Evolutionary conservation across 805 yeast genomes (phyloP).

Genomic region (Kuraishia borneana): DNA sequence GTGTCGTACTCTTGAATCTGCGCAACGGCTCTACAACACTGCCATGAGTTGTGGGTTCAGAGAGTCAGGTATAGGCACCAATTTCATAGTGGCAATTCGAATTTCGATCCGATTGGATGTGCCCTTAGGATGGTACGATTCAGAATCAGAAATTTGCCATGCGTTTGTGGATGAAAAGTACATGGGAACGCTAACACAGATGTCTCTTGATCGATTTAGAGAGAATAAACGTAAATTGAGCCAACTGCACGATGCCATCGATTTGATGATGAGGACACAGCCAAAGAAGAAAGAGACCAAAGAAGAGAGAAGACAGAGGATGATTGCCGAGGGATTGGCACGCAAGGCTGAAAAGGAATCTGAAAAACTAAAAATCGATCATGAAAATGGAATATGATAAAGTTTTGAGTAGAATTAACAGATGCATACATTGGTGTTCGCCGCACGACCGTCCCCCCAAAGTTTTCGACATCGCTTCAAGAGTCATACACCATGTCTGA

Average conservation of each 20-base stretch:
- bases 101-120: slow-evolving; percentile 64
- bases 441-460: no score
- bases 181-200: slow-evolving; percentile 34
- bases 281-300: slow-evolving; percentile 29
- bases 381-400: no score
- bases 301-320: slow-evolving; percentile 45
- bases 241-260: slow-evolving; percentile 32
- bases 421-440: no score
- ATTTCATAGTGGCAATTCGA: slow-evolving; percentile 68
- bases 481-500: slow-evolving; percentile 23
- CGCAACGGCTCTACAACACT: slow-evolving; percentile 48
- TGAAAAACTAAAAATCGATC: no score
- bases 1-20: slow-evolving; percentile 50
- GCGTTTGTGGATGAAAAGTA: slow-evolving; percentile 42
- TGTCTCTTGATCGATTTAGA: slow-evolving; percentile 51
- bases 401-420: no score
- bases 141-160: slow-evolving; percentile 16
- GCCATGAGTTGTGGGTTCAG: slow-evolving; percentile 84
- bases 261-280: slow-evolving; percentile 13
- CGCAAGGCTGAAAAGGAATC: slow-evolving; percentile 21
- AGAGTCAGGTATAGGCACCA: slow-evolving; percentile 78
- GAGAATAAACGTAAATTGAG: slow-evolving; percentile 54
- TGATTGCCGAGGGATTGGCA: slow-evolving; percentile 38
- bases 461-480: no score
- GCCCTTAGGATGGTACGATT: slow-evolving; percentile 54